Conservation (phyloP, 768 basidiomycete genomes). For the Panaeolus cyanescens region DNA sequence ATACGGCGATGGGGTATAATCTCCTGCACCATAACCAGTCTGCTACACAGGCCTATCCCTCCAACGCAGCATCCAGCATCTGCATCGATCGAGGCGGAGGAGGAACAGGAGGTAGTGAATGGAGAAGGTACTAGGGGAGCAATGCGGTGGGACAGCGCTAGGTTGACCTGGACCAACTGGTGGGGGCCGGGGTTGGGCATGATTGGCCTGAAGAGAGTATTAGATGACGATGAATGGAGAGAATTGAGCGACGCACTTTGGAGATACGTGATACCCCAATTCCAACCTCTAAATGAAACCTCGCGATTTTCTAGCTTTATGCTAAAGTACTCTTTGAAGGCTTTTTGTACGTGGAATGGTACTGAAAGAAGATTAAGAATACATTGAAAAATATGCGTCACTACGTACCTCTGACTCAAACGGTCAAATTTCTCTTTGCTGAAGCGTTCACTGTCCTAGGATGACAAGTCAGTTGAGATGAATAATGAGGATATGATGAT, state of each 20-base stretch:
- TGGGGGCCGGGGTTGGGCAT: no score
- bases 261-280: constrained; percentile 96
- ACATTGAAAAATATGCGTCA: background rate
- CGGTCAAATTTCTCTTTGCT: constrained; percentile 86
- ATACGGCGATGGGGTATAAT: no score
- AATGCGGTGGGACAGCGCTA: no score
- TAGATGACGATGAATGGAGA: constrained; percentile 3
- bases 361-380: constrained; percentile 45
- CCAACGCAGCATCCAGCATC: no score
- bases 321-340: constrained; percentile 87
- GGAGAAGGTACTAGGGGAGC: no score
- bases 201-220: constrained; percentile 57
- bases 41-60: no score
- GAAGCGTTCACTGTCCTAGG: background rate
- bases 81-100: no score
- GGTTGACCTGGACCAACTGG: no score
- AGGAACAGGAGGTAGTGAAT: no score
- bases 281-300: constrained; percentile 92
- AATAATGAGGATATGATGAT: background rate
- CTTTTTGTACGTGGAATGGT: constrained; percentile 75
- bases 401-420: constrained; percentile 76
- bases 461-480: background rate
- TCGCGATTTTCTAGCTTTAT: constrained; percentile 86
- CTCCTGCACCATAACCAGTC: no score
- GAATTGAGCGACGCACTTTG: constrained; percentile 59